These are phyloP conservation scores for Coemansia umbellata DNA, from an alignment of 192 early-diverging fungal genomes.

Conservation along the genomic window DNA sequence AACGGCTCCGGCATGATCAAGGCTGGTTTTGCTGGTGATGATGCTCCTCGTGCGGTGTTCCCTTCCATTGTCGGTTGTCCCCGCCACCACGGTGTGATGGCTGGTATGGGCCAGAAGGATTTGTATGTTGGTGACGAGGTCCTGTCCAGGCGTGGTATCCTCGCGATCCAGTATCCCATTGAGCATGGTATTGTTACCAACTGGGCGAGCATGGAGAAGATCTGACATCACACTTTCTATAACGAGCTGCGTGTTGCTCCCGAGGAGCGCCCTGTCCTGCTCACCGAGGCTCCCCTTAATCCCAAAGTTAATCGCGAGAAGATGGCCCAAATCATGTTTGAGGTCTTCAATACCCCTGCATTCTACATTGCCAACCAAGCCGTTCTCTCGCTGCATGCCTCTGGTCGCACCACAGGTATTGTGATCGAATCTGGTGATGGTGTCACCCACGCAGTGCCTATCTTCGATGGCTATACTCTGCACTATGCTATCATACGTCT, in stretches of 20 bases:
- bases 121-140: conserved; percentile 90
- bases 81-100: conserved; percentile 85
- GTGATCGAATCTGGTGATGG: conserved; percentile 98
- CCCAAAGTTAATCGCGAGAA: conserved; percentile 98
- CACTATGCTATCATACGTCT: conserved; percentile 95
- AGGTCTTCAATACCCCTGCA: conserved; percentile 94
- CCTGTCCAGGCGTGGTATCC: conserved; percentile 85
- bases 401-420: conserved; percentile 97
- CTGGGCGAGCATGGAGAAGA: conserved; percentile 94
- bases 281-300: conserved; percentile 97
- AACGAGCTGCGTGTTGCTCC: conserved; percentile 97
- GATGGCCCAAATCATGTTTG: conserved; percentile 99
- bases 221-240: conserved; percentile 98
- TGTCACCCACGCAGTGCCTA: conserved; percentile 96
- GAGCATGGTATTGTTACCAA: conserved; percentile 91
- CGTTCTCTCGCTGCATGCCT: conserved; percentile 93
- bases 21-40: conserved; percentile 90
- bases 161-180: conserved; percentile 83
- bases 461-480: conserved; percentile 96
- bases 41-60: conserved; percentile 85
- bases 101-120: conserved; percentile 89
- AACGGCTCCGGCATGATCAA: conserved; percentile 96
- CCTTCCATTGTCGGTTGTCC: conserved; percentile 84
- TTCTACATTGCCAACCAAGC: conserved; percentile 98
- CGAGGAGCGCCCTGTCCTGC: conserved; percentile 94